These are phyloP conservation scores for Ensete glaucum DNA, from an alignment of 176 grass and related monocot species.

Conservation along the genomic window DNA sequence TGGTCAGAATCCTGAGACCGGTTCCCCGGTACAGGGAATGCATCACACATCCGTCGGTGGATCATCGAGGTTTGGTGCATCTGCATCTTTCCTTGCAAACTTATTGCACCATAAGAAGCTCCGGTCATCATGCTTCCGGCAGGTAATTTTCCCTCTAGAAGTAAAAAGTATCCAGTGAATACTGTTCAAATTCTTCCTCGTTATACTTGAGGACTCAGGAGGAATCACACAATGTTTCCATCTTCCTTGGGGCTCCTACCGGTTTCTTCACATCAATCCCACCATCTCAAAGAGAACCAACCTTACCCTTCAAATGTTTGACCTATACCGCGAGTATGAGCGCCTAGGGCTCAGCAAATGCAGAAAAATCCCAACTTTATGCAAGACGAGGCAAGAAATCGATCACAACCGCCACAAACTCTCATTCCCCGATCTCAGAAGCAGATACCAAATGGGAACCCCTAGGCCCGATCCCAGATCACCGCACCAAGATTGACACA, in stretches of 20 bases:
- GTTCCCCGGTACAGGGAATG: background rate
- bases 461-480: background rate
- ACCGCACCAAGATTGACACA: background rate
- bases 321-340: too few species aligned
- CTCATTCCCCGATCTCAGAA: background rate
- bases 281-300: background rate
- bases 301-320: background rate
- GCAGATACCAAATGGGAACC: background rate
- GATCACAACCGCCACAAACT: background rate
- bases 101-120: background rate
- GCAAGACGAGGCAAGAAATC: background rate
- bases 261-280: background rate
- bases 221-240: background rate
- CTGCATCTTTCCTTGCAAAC: constrained; percentile 2
- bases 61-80: background rate
- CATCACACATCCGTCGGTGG: background rate
- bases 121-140: constrained; percentile 3
- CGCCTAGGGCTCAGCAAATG: background rate
- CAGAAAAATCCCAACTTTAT: background rate
- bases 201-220: background rate
- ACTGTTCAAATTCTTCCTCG: background rate
- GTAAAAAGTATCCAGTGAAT: too few species aligned
- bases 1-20: background rate
- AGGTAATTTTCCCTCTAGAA: background rate
- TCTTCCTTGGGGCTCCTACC: background rate